These are phyloP conservation scores for Trichoderma citrinoviride DNA, from an alignment of 2,329 filamentous ascomycete genomes.

Conservation along the genomic window DNA sequence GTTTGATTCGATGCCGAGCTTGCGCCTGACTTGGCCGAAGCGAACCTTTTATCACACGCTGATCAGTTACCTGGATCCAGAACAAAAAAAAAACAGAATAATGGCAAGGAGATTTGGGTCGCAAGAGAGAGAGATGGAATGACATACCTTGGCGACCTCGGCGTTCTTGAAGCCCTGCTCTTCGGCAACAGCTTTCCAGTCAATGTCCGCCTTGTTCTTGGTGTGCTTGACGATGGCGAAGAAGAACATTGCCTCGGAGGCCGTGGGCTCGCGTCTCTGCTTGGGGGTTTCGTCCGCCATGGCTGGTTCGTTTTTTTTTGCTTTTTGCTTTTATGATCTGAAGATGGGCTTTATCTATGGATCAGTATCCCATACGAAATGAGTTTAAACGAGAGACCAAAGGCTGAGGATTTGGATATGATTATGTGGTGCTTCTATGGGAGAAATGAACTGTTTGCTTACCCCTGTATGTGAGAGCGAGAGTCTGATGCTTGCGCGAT, in stretches of 20 bases:
- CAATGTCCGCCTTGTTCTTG: conserved; percentile 43
- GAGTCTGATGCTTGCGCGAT: neutral
- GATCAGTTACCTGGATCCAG: neutral
- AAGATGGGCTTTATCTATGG: neutral
- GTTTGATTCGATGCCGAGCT: conserved; percentile 39
- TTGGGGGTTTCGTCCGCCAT: conserved; percentile 33
- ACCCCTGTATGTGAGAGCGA: neutral
- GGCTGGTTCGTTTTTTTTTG: neutral
- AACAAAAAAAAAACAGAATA: neutral
- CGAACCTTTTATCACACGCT: conserved; percentile 36
- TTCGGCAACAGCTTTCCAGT: conserved; percentile 48
- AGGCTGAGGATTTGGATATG: neutral
- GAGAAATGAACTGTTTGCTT: neutral
- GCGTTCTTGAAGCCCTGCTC: conserved; percentile 46
- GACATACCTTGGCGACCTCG: conserved; percentile 43
- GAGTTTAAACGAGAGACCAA: too few species aligned
- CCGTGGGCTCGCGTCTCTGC: conserved; percentile 39
- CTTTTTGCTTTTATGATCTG: neutral
- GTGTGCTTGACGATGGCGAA: conserved; percentile 45
- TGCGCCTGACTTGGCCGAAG: conserved; percentile 50
- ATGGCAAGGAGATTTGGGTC: neutral
- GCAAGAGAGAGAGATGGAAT: neutral
- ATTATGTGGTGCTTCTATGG: neutral
- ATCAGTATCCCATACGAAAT: neutral
- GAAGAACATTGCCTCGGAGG: conserved; percentile 45